Base-by-base conservation (phyloP, 1,139 yeast species). In the Yamadazyma sp. region DNA sequence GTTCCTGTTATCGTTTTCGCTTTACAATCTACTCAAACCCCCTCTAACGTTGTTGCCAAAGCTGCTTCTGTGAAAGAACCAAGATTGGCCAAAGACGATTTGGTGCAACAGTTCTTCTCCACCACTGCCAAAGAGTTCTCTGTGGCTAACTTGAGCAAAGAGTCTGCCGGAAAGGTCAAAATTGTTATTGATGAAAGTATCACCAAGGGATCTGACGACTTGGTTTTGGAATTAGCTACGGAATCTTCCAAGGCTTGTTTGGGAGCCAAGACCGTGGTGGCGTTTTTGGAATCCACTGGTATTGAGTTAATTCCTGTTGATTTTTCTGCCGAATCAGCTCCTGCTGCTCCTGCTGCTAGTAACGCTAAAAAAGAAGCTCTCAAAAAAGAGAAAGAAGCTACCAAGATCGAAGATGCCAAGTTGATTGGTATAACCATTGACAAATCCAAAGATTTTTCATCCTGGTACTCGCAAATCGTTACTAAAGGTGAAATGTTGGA, bases 401-500 rank as follows among this genome's bases (percentile, higher is more conserved):
- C 85, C 39, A 78, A 79, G 50, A 65, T 85, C 50, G 94, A 85
- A 49, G 96, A 88, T 58, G 96, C 96, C 40, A 92, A 92, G 55
- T 73, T 92, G 56, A 88, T 92, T 52, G 98, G 98, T 63, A 90
- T 94, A 60, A 94, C 97, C 33, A 95, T 86, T 37, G 96, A 89
- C 63, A 94, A 92, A 70, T 77, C 82, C 46, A 74, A 80, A 56
- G 98, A 94, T 60, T 94, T 94, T 73, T 81, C 98, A 45, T 81
- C 89, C 38, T 94, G 99, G 99, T 94, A 92, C 72, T 89, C 90
- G 50, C 97, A 94, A 71, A 85, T 94, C 43, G 76, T 89, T 47
- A 85, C 92, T 55, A 94, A 94, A 71, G 95, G 96, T 64, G 98
- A 94, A 67, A 87, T 94, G 95, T 76, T 94, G 59, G 98, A 94